Evolutionary conservation across 257 asterid species (phyloP).

Genomic region (Nicotiana paniculata): DNA sequence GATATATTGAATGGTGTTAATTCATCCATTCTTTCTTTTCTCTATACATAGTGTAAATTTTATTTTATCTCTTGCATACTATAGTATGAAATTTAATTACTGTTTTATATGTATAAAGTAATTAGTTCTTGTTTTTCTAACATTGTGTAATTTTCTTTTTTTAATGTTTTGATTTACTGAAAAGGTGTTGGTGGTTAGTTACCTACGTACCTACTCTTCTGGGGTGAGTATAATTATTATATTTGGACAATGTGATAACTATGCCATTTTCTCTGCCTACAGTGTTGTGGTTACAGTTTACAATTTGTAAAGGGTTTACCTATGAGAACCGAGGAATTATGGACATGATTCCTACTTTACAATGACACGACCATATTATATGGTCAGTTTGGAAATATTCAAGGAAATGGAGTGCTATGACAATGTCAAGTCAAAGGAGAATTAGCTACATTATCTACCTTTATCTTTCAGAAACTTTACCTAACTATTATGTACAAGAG

Average conservation of each 20-base stretch:
- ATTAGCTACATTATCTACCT: slow-evolving; percentile 2
- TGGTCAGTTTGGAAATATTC: slow-evolving; percentile 5
- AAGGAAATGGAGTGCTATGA: slow-evolving; percentile 4
- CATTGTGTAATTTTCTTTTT: background rate
- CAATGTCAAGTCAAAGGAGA: slow-evolving; percentile 21
- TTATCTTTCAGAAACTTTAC: background rate
- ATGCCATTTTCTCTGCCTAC: slow-evolving; percentile 19
- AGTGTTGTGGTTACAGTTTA: background rate
- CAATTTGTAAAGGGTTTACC: slow-evolving; percentile 9
- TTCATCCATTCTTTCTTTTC: background rate
- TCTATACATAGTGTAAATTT: background rate
- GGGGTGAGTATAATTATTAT: slow-evolving; percentile 5
- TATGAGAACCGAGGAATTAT: background rate
- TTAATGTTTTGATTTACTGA: background rate
- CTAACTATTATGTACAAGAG: no score
- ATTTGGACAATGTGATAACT: slow-evolving; percentile 8
- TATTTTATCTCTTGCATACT: background rate
- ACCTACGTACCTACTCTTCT: slow-evolving; percentile 15
- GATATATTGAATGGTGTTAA: background rate
- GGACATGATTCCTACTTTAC: background rate
- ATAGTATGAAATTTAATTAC: background rate
- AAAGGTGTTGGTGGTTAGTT: slow-evolving; percentile 21
- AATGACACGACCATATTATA: background rate
- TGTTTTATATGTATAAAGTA: background rate
- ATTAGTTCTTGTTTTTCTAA: background rate